Percentiles rank a stretch among this genome's conserved stretches.
Evolutionary conservation across 805 yeast species (phyloP).

Genomic region (Zygotorulaspora chibaensis): DNA sequence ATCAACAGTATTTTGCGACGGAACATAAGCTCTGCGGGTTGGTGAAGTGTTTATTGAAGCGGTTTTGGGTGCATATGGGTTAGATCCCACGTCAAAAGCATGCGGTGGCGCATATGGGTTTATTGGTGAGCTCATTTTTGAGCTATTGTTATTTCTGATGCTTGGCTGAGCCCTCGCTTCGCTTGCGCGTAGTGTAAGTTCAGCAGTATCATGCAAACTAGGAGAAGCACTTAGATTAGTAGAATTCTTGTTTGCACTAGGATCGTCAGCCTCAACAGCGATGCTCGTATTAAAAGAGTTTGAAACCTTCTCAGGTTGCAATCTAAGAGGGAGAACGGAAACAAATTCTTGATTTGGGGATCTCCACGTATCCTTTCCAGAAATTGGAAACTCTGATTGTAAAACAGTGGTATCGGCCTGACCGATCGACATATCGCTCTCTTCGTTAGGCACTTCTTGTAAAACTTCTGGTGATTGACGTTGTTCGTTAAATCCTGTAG

Average conservation of each 20-base stretch:
- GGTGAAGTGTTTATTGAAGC: conserved; percentile 1
- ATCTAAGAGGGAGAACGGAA: not conserved
- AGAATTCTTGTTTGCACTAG: no score
- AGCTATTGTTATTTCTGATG: not conserved
- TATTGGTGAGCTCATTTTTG: not conserved
- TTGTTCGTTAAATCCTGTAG: not conserved
- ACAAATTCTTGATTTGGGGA: not conserved
- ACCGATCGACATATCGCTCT: conserved; percentile 1
- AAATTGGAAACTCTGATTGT: not conserved
- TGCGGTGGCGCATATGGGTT: not conserved
- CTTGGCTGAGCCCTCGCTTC: not conserved
- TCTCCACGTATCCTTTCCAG: not conserved
- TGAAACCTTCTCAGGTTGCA: no score
- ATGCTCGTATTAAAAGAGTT: no score
- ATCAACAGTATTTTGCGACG: no score
- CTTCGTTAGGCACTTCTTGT: conserved; percentile 3
- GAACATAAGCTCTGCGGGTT: conserved; percentile 11
- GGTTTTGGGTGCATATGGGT: conserved; percentile 9
- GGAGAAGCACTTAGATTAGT: no score
- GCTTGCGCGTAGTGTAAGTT: not conserved
- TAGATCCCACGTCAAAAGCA: not conserved
- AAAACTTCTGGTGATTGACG: not conserved
- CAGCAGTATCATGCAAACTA: no score
- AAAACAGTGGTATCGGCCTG: conserved; percentile 1
- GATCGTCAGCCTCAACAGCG: no score